Evolutionary conservation across 495 filamentous ascomycete genomes (phyloP).

Genomic region (Neurospora intermedia): DNA sequence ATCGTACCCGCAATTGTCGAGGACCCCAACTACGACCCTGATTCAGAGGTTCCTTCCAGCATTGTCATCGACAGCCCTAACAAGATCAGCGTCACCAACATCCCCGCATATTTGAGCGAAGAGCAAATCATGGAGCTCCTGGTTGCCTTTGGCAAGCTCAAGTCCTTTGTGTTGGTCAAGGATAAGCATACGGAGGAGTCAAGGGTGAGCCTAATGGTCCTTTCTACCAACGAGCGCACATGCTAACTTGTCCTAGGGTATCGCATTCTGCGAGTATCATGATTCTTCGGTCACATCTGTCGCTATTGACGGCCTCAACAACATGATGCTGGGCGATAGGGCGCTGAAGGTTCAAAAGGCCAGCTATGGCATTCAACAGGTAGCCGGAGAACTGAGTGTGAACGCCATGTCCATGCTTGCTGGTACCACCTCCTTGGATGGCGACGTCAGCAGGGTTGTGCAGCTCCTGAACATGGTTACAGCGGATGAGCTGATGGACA

Average conservation of each 20-base stretch:
- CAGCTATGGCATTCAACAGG: constrained; percentile 86
- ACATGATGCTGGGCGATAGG: constrained; percentile 82
- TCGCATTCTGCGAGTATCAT: constrained; percentile 92
- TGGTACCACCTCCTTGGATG: constrained; percentile 69
- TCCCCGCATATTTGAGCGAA: constrained; percentile 77
- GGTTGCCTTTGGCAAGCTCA: constrained; percentile 82
- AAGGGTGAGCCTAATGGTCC: constrained; percentile 49
- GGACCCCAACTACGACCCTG: constrained; percentile 65
- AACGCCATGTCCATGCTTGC: constrained; percentile 99
- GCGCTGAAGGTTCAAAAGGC: constrained; percentile 77
- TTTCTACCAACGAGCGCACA: not conserved
- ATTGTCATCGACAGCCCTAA: constrained; percentile 84
- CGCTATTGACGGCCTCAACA: constrained; percentile 83
- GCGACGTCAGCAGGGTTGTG: constrained; percentile 69
- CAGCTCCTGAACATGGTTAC: constrained; percentile 98
- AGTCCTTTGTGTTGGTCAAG: constrained; percentile 85
- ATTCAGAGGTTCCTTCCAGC: constrained; percentile 52
- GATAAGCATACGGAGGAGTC: constrained; percentile 80
- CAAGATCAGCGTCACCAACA: constrained; percentile 87
- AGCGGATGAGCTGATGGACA: constrained; percentile 84
- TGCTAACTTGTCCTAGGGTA: constrained; percentile 48
- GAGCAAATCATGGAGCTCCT: constrained; percentile 86
- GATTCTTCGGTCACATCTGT: constrained; percentile 69
- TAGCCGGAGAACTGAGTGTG: constrained; percentile 85
- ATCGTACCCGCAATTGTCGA: constrained; percentile 79